phyloP scores from a whole-genome alignment of 2,329 filamentous ascomycete species.

The Pyricularia grisea region DNA sequence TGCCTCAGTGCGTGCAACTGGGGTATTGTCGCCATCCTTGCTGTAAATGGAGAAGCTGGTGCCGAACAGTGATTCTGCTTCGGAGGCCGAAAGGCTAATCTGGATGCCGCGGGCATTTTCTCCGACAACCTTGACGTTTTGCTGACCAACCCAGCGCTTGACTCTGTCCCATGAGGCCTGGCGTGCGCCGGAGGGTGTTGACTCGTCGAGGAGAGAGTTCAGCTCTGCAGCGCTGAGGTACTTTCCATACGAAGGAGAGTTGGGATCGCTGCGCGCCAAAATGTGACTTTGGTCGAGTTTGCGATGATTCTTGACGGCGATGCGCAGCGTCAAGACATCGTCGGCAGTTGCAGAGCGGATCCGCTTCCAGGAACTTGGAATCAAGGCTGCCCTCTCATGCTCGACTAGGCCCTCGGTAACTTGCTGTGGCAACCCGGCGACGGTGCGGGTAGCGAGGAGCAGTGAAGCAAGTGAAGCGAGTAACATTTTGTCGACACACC shows the following conservation, averaged over 20 bases:
- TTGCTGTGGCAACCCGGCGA: neutral
- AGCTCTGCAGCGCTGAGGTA: constrained; percentile 52
- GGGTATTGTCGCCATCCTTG: constrained; percentile 26
- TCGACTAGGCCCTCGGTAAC: neutral
- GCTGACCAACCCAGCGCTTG: constrained; percentile 27
- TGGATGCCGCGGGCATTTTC: constrained; percentile 39
- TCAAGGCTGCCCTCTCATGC: neutral
- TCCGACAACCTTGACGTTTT: constrained; percentile 54
- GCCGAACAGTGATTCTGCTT: constrained; percentile 23
- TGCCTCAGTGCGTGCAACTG: constrained; percentile 40
- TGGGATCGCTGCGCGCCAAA: neutral
- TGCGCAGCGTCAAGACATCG: neutral
- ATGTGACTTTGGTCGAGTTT: neutral
- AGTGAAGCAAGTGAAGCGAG: neutral
- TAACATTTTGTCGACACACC: neutral
- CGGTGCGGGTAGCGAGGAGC: neutral
- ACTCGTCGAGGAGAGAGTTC: constrained; percentile 36
- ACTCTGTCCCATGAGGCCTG: constrained; percentile 48
- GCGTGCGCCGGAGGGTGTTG: constrained; percentile 35
- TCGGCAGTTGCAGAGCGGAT: neutral
- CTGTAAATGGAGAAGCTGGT: constrained; percentile 49
- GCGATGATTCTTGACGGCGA: neutral
- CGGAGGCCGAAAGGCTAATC: constrained; percentile 30
- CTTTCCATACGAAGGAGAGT: constrained; percentile 37
- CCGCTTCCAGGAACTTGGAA: neutral